Base-by-base conservation (phyloP, 2,329 filamentous ascomycete genomes). In the Colletotrichum trifolii region DNA sequence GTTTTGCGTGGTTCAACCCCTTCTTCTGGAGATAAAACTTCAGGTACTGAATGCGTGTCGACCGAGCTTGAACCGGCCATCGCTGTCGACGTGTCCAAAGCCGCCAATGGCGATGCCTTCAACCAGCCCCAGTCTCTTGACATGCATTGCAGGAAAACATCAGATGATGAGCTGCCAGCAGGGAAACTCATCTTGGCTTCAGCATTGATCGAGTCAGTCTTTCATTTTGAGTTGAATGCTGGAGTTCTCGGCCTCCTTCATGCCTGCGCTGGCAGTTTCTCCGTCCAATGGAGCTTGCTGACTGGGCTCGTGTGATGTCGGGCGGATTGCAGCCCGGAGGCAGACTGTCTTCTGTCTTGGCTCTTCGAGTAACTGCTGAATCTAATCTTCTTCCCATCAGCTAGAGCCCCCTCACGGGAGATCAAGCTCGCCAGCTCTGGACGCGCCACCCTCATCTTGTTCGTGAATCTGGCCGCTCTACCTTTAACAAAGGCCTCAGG, bases 191-290 rank as follows among this genome's bases (percentile, higher is more conserved):
- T 40, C 47, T 59, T 59, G 35, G 40, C 54, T 40, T 4, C 3
- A 56, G n/a, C 39, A 6, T 15, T 7, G 11, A 49, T 56, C 33
- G 59, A 62, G 45, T 57, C 59, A 62, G 53, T 57, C 39, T 12
- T 8, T 13, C 38, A 15, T 10, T 15, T 42, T 55, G 42, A 36
- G 42, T 5, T 5, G 25, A 25, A 25, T 25, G 4, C 25, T 25
- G 25, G 25, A 25, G 40, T 36, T 47, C 34, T 56, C 38, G 59
- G 59, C 49, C 9, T 45, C 52, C 25, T 25, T 25, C 25, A 4
- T 25, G 25, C 4, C 25, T 25, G 25, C 25, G 25, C 25, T 5
- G 25, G 1, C 4, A 55, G 39, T 61, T 61, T n/a, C 36, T 61
- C 59, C 59, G 45, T 49, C 49, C 38, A 33, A 33, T 13, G 25